Evolutionary conservation across 2,329 filamentous ascomycete genomes (phyloP).

Genomic region (Nemania serpens): DNA sequence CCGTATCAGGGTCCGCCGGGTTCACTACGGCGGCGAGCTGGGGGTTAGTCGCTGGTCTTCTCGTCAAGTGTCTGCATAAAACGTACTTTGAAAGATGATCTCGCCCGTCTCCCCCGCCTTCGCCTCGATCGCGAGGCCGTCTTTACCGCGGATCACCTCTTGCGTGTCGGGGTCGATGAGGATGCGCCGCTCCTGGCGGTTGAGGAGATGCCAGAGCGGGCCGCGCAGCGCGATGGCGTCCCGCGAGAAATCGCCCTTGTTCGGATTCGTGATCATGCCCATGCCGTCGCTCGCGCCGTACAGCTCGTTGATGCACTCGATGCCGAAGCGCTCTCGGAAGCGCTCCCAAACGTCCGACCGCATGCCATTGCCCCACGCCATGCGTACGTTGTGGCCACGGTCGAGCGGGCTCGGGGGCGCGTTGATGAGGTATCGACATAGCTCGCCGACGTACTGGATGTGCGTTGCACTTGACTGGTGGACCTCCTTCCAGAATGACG

Average conservation of each 20-base stretch:
- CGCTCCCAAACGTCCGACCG: conserved; percentile 69
- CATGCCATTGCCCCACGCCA: conserved; percentile 69
- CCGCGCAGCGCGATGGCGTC: conserved; percentile 72
- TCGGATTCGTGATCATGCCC: conserved; percentile 61
- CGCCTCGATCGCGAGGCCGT: conserved; percentile 68
- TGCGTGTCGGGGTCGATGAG: conserved; percentile 71
- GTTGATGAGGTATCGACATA: conserved; percentile 73
- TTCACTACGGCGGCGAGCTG: conserved; percentile 25
- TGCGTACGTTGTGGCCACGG: conserved; percentile 58
- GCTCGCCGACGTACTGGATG: conserved; percentile 80
- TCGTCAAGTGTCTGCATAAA: not conserved
- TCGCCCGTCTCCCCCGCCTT: conserved; percentile 68
- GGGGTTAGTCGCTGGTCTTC: not conserved
- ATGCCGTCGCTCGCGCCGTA: conserved; percentile 78
- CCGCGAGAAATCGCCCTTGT: conserved; percentile 63
- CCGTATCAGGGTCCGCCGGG: conserved; percentile 59
- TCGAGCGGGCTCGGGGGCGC: conserved; percentile 65
- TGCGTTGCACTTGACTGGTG: conserved; percentile 67
- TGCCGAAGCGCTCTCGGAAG: conserved; percentile 66
- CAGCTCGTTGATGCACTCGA: conserved; percentile 69
- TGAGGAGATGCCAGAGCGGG: conserved; percentile 56
- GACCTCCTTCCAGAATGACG: conserved; percentile 73
- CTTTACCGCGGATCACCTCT: conserved; percentile 65
- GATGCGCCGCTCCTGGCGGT: conserved; percentile 66
- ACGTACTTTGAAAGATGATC: conserved; percentile 63